Conservation (phyloP, 192 early-diverging fungal genomes). For the Chytriomyces confervae region DNA sequence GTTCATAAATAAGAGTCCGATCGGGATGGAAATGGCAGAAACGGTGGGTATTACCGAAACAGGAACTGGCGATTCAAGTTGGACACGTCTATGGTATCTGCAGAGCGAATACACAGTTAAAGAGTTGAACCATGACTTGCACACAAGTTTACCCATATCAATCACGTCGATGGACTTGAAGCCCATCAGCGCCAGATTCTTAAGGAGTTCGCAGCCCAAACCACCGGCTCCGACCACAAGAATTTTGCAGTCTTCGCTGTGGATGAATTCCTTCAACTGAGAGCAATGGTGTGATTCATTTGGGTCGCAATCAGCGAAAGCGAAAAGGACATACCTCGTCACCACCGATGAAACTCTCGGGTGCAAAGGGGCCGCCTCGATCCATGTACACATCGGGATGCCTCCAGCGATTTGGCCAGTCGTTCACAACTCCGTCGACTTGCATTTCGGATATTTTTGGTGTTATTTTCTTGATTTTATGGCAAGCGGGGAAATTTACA, state of each 20-base stretch:
- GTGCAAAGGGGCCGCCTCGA: constrained; percentile 54
- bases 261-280: constrained; percentile 52
- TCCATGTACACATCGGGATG: constrained; percentile 57
- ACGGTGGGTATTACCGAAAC: constrained; percentile 69
- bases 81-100: constrained; percentile 93
- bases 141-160: constrained; percentile 68
- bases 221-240: constrained; percentile 77
- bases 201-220: constrained; percentile 97
- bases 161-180: constrained; percentile 89
- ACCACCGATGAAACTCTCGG: constrained; percentile 56
- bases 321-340: constrained; percentile 37
- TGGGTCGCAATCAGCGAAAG: constrained; percentile 1
- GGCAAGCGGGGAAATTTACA: no score
- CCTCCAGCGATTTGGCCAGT: constrained; percentile 51
- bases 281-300: background rate
- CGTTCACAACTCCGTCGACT: background rate
- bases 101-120: no score
- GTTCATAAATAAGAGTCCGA: constrained; percentile 41
- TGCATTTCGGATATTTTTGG: no score
- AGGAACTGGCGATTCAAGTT: constrained; percentile 99
- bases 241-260: constrained; percentile 51
- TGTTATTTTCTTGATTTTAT: no score
- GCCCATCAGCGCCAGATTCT: constrained; percentile 89
- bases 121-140: no score
- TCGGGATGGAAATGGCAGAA: background rate